These are phyloP conservation scores for Beauveria brongniartii DNA, from an alignment of 2,329 filamentous ascomycete genomes.

Conservation along the genomic window DNA sequence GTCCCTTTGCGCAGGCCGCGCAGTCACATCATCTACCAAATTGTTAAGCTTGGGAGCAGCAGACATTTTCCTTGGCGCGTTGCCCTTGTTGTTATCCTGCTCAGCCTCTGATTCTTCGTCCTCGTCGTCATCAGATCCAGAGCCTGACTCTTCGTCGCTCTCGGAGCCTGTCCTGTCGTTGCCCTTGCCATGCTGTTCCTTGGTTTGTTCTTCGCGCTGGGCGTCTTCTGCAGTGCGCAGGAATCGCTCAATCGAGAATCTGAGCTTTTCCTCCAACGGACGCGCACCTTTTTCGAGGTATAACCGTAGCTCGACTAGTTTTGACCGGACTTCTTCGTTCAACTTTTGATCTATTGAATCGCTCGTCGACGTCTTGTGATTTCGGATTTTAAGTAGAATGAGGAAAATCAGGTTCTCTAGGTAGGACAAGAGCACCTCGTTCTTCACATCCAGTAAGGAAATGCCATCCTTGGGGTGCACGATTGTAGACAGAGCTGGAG, in stretches of 20 bases:
- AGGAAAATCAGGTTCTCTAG: slow-evolving; percentile 89
- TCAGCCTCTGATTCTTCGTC: slow-evolving; percentile 21
- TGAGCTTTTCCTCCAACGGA: slow-evolving; percentile 80
- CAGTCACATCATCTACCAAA: slow-evolving; percentile 26
- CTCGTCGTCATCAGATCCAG: slow-evolving; percentile 24
- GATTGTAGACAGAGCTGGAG: slow-evolving; percentile 54
- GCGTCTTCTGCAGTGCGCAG: slow-evolving; percentile 77
- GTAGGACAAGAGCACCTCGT: slow-evolving; percentile 93
- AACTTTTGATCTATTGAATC: slow-evolving; percentile 31
- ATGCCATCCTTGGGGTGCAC: slow-evolving; percentile 78
- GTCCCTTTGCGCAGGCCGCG: slow-evolving; percentile 20
- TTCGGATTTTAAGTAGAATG: slow-evolving; percentile 71
- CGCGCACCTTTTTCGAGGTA: slow-evolving; percentile 90
- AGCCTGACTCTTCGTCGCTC: slow-evolving; percentile 18
- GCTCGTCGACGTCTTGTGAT: slow-evolving; percentile 26
- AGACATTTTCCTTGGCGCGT: slow-evolving; percentile 18
- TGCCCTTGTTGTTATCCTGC: slow-evolving; percentile 13
- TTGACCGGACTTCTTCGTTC: slow-evolving; percentile 63
- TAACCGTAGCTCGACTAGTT: slow-evolving; percentile 83
- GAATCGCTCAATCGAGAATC: slow-evolving; percentile 94
- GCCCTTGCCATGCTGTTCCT: slow-evolving; percentile 18
- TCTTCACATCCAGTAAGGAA: slow-evolving; percentile 90
- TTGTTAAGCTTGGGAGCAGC: slow-evolving; percentile 25
- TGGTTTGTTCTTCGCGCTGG: slow-evolving; percentile 37
- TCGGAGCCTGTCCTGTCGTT: slow-evolving; percentile 17